Percentiles rank a stretch among this genome's conserved stretches.
Conservation (phyloP, 176 grass and related monocot genomes). For the Bothriochloa decipiens region DNA sequence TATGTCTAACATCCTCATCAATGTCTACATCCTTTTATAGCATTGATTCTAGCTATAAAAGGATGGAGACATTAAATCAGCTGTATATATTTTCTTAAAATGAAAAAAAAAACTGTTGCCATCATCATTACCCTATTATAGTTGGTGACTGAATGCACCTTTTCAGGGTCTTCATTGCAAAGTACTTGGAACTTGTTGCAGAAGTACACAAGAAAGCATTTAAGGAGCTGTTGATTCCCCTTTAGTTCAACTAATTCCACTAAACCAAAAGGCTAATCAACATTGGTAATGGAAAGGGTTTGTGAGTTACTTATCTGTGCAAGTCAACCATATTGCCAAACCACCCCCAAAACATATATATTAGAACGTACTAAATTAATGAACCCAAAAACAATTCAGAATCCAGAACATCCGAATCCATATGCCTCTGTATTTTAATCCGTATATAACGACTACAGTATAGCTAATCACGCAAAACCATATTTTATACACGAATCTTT, state of each 20-base stretch:
- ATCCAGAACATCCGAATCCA: constrained; percentile 3
- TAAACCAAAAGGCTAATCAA: neutral
- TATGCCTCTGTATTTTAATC: neutral
- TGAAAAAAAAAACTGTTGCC: neutral
- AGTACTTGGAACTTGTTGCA: neutral
- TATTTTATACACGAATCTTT: neutral
- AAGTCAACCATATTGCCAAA: constrained; percentile 11
- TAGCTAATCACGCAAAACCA: neutral
- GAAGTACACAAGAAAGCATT: neutral
- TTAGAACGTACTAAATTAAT: neutral
- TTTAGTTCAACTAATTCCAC: constrained; percentile 12
- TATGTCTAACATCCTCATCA: too few species aligned
- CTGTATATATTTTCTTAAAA: too few species aligned
- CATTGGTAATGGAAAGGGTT: neutral
- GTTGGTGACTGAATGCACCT: constrained; percentile 1
- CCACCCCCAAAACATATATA: neutral
- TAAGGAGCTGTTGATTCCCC: neutral
- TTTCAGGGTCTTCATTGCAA: constrained; percentile 20
- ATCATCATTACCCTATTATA: neutral
- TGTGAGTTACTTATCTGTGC: neutral
- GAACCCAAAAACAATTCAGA: neutral
- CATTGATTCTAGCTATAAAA: too few species aligned
- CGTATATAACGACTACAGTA: neutral
- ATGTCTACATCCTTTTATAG: too few species aligned
- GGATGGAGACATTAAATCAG: neutral